Percentiles rank a stretch among this genome's conserved stretches.
These are phyloP conservation scores for Sugiyamaella xylanicola DNA, from an alignment of 1,139 yeast genomes.

Conservation along the genomic window DNA sequence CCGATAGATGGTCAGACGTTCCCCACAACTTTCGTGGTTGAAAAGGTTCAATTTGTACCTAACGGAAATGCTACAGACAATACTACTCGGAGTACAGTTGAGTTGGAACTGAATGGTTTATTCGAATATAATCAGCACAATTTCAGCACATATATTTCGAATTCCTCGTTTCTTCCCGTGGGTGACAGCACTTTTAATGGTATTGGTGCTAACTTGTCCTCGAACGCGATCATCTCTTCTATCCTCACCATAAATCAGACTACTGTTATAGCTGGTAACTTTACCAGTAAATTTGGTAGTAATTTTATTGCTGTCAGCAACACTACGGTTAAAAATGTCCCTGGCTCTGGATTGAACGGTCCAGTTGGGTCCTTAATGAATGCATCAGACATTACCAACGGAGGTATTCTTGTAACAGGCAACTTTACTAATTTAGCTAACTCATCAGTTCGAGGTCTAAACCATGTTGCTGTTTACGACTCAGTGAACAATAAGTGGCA, in stretches of 20 bases:
- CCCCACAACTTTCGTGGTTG: constrained; percentile 65
- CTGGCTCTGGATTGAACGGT: constrained; percentile 48
- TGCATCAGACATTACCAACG: constrained; percentile 28
- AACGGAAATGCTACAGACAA: constrained; percentile 36
- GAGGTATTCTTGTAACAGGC: constrained; percentile 43
- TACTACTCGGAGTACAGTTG: constrained; percentile 27
- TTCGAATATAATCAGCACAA: constrained; percentile 80
- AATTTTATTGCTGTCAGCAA: constrained; percentile 16
- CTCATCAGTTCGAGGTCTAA: constrained; percentile 32
- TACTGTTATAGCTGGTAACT: constrained; percentile 52
- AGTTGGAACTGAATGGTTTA: constrained; percentile 60
- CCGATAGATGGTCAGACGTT: constrained; percentile 43
- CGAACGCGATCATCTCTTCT: constrained; percentile 48
- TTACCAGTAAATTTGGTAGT: constrained; percentile 39
- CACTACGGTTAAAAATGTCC: constrained; percentile 27
- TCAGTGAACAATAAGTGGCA: constrained; percentile 32
- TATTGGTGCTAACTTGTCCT: constrained; percentile 52
- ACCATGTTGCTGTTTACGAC: constrained; percentile 37
- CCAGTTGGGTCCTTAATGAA: constrained; percentile 38
- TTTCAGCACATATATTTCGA: constrained; percentile 51
- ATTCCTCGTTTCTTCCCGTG: constrained; percentile 48
- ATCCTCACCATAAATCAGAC: constrained; percentile 37
- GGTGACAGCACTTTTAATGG: constrained; percentile 70
- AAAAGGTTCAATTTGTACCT: constrained; percentile 58
- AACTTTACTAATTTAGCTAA: constrained; percentile 40